Evolutionary conservation across 306 rosid genomes (phyloP).

Genomic region (Betula pendula): DNA sequence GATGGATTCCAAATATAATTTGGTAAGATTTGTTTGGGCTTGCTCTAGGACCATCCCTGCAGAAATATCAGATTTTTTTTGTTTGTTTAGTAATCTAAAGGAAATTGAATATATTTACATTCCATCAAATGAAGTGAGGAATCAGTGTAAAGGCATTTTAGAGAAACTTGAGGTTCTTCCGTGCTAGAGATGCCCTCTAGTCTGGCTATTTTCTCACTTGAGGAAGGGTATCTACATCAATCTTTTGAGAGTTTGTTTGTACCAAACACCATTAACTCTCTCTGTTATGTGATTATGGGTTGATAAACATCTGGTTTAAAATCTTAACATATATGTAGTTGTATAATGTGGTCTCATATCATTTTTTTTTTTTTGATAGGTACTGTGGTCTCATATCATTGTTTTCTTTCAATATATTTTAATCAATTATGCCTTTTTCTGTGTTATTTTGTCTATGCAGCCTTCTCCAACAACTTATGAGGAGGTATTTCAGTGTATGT

Average conservation of each 20-base stretch:
- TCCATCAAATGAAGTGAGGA: background rate
- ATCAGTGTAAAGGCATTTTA: background rate
- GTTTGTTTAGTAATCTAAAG: background rate
- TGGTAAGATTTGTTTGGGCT: background rate
- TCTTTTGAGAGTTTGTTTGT: background rate
- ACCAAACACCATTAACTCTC: background rate
- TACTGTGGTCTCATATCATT: background rate
- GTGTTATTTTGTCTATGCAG: constrained; percentile 44
- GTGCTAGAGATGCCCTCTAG: background rate
- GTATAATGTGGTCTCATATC: background rate
- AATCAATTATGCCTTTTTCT: background rate
- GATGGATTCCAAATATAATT: background rate
- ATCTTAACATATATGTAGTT: background rate
- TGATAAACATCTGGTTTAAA: background rate
- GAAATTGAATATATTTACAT: background rate
- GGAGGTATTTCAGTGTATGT: constrained; percentile 94
- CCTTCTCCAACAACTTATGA: constrained; percentile 78
- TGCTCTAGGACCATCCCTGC: background rate
- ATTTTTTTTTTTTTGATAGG: too few relatives aligned
- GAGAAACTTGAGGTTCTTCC: background rate
- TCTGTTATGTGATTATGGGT: background rate
- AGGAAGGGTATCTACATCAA: background rate
- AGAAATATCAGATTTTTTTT: background rate
- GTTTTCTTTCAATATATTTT: background rate
- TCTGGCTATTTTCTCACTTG: background rate